Conservation (phyloP, 169 alveolate genomes). For the Cyclospora cayetanensis region DNA sequence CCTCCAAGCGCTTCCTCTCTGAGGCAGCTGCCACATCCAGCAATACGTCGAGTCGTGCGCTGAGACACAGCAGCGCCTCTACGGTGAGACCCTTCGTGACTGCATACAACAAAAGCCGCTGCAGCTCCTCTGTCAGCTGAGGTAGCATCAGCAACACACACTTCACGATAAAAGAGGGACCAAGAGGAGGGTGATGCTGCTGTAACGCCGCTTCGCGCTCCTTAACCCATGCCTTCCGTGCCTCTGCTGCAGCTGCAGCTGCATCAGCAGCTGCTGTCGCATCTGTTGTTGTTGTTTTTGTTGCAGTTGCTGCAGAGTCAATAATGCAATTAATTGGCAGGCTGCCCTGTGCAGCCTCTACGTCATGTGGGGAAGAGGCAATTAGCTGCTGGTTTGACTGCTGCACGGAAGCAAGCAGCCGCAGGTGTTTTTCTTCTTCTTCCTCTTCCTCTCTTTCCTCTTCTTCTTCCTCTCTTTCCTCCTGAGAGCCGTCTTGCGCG, state of each 20-base stretch:
- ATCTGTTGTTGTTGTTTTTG: constrained; percentile 17
- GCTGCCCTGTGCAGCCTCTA: no score
- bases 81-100: constrained; percentile 50
- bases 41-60: constrained; percentile 41
- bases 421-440: no score
- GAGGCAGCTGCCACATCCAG: constrained; percentile 54
- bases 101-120: constrained; percentile 54
- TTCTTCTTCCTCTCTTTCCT: constrained; percentile 3
- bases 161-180: constrained; percentile 60
- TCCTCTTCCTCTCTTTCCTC: not conserved
- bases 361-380: no score
- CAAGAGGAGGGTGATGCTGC: constrained; percentile 49
- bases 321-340: no score
- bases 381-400: no score
- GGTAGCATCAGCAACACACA: constrained; percentile 66
- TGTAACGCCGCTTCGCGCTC: constrained; percentile 48
- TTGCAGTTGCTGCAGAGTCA: constrained; percentile 3
- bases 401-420: no score
- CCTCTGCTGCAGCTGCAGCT: constrained; percentile 32
- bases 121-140: constrained; percentile 61
- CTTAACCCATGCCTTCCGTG: not conserved
- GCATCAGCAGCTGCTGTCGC: constrained; percentile 11
- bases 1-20: constrained; percentile 39
- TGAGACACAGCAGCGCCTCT: constrained; percentile 19
- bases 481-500: not conserved